These are phyloP conservation scores for Podila clonocystis DNA, from an alignment of 192 early-diverging fungal species.

Conservation along the genomic window DNA sequence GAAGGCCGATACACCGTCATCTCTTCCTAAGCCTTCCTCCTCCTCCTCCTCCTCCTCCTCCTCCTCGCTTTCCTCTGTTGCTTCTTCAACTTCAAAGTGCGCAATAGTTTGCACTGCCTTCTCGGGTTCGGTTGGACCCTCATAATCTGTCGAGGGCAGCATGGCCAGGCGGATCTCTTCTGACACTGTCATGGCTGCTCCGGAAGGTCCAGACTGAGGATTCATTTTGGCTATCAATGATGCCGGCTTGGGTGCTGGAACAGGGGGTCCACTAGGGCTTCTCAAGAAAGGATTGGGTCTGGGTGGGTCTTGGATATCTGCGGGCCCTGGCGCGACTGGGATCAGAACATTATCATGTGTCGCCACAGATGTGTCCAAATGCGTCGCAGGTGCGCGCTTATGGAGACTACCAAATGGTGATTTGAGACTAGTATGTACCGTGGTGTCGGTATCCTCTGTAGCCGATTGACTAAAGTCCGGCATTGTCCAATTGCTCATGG, in stretches of 20 bases:
- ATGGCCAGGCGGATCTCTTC: constrained; percentile 19
- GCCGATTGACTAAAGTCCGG: constrained; percentile 17
- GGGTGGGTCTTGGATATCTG: not conserved
- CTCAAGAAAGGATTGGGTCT: not conserved
- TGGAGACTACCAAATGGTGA: not conserved
- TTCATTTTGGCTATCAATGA: constrained; percentile 12
- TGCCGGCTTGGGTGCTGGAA: constrained; percentile 40
- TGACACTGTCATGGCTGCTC: constrained; percentile 25
- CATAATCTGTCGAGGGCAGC: not conserved
- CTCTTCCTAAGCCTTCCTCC: constrained; percentile 12
- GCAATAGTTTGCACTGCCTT: not conserved
- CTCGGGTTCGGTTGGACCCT: not conserved
- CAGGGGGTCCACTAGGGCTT: constrained; percentile 11
- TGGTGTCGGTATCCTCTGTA: not conserved
- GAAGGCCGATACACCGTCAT: constrained; percentile 25
- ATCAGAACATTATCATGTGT: not conserved
- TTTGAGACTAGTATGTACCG: not conserved
- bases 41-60: constrained; percentile 1
- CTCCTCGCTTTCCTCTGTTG: constrained; percentile 1
- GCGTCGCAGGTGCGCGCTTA: not conserved
- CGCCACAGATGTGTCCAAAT: not conserved
- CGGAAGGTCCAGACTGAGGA: constrained; percentile 19
- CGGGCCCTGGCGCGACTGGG: not conserved
- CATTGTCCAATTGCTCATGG: constrained; percentile 49
- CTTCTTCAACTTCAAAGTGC: not conserved